These are phyloP conservation scores for Boletus reticuloceps DNA, from an alignment of 768 basidiomycete genomes.

Conservation along the genomic window DNA sequence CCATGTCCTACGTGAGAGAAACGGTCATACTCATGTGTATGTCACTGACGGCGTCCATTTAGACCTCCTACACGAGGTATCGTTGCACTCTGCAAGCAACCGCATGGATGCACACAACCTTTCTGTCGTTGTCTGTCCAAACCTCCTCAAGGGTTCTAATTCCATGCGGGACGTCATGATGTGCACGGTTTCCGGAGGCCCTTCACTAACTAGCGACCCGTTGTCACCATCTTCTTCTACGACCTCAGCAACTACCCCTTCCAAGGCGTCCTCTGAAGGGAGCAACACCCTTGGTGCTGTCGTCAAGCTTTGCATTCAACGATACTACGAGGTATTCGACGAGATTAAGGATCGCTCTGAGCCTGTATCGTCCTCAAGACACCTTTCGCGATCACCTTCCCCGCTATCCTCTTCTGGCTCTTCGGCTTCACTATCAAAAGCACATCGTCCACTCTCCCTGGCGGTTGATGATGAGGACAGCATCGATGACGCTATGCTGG, in stretches of 20 bases:
- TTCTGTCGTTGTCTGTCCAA: slow-evolving; percentile 75
- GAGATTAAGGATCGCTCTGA: slow-evolving; percentile 73
- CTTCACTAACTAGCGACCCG: slow-evolving; percentile 34
- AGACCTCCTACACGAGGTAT: slow-evolving; percentile 83
- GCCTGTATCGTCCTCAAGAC: slow-evolving; percentile 37
- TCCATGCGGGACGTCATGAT: slow-evolving; percentile 72
- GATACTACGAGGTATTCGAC: slow-evolving; percentile 85
- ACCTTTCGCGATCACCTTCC: slow-evolving; percentile 28
- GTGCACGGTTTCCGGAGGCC: slow-evolving; percentile 58
- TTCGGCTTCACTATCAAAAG: slow-evolving; percentile 23
- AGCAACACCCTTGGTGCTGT: slow-evolving; percentile 67
- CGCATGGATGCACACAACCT: slow-evolving; percentile 85
- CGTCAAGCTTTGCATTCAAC: slow-evolving; percentile 74
- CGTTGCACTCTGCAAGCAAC: slow-evolving; percentile 61
- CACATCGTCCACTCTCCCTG: slow-evolving; percentile 24
- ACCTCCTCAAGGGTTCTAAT: slow-evolving; percentile 69
- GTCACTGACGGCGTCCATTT: slow-evolving; percentile 3
- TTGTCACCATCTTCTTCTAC: slow-evolving; percentile 19
- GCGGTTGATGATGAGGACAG: slow-evolving; percentile 64
- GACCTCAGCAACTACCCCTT: slow-evolving; percentile 13
- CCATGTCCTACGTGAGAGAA: slow-evolving; percentile 56
- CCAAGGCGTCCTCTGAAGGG: slow-evolving; percentile 39
- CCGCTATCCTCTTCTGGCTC: slow-evolving; percentile 23
- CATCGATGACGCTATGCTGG: slow-evolving; percentile 72
- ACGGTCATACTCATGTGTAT: neutral